These are phyloP conservation scores for Ophiostoma triangulosporum DNA, from an alignment of 2,329 filamentous ascomycete genomes.

Conservation along the genomic window DNA sequence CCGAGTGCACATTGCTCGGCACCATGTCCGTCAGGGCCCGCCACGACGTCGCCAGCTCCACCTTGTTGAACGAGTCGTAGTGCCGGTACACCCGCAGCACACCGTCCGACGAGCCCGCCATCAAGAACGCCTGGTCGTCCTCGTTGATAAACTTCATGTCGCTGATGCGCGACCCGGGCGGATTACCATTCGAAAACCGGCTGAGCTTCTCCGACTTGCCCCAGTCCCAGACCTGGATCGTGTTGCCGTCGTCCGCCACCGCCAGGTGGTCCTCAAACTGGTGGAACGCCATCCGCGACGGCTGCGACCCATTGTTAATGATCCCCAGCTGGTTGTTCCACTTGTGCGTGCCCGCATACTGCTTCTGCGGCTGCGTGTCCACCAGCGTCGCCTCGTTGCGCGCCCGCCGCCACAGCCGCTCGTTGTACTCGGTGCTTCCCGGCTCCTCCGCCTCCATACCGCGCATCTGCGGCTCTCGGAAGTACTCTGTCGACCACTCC, in stretches of 20 bases:
- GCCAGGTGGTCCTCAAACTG: slow-evolving; percentile 95
- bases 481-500: slow-evolving; percentile 95
- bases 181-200: slow-evolving; percentile 90
- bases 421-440: slow-evolving; percentile 91
- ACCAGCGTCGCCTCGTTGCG: slow-evolving; percentile 86
- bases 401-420: slow-evolving; percentile 80
- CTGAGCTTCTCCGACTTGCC: slow-evolving; percentile 59
- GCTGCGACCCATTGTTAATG: slow-evolving; percentile 80
- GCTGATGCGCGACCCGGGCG: slow-evolving; percentile 77
- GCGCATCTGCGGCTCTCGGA: slow-evolving; percentile 97
- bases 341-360: slow-evolving; percentile 67
- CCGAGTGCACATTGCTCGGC: slow-evolving; percentile 84
- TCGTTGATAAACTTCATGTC: slow-evolving; percentile 97
- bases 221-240: slow-evolving; percentile 89
- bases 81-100: slow-evolving; percentile 87
- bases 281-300: slow-evolving; percentile 87
- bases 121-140: slow-evolving; percentile 85
- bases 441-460: slow-evolving; percentile 91
- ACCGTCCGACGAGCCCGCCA: slow-evolving; percentile 91
- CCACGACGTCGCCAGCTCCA: slow-evolving; percentile 83
- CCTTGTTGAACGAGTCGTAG: slow-evolving; percentile 64
- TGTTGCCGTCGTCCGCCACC: slow-evolving; percentile 86
- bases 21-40: slow-evolving; percentile 87
- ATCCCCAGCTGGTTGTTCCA: slow-evolving; percentile 79
- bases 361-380: slow-evolving; percentile 87